Percentiles rank a stretch among this genome's conserved stretches.
These are phyloP conservation scores for Fusarium pseudonygamai DNA, from an alignment of 2,329 filamentous ascomycete genomes.

Conservation along the genomic window DNA sequence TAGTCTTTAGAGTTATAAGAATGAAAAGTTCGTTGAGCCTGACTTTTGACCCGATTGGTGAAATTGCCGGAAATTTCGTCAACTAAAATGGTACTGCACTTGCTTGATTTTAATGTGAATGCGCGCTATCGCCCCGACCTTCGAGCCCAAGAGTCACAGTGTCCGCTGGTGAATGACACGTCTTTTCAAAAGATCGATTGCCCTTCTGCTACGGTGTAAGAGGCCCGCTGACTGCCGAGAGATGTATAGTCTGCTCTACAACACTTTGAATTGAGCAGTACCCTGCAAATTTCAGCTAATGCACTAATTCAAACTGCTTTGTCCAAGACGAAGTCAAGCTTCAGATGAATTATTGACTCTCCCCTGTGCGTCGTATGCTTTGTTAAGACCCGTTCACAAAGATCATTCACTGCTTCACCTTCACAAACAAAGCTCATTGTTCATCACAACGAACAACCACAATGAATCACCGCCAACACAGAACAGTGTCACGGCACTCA, in stretches of 20 bases:
- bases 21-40: no score
- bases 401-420: fast-evolving
- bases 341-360: fast-evolving
- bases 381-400: neutral
- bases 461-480: neutral
- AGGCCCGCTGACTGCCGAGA: neutral
- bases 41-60: neutral
- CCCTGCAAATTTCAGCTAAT: fast-evolving
- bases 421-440: neutral
- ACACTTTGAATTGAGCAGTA: fast-evolving
- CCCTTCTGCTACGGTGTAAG: no score
- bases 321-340: fast-evolving
- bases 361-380: fast-evolving
- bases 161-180: fast-evolving
- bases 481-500: neutral
- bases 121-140: neutral
- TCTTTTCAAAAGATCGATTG: no score
- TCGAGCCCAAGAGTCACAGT: fast-evolving
- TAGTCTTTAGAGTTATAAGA: fast-evolving
- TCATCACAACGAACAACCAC: fast-evolving
- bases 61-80: fast-evolving
- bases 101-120: fast-evolving
- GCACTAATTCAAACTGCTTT: no score
- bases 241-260: fast-evolving
- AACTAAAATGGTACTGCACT: fast-evolving